These are phyloP conservation scores for Combretum micranthum DNA, from an alignment of 345 rosid genomes.

Conservation along the genomic window DNA sequence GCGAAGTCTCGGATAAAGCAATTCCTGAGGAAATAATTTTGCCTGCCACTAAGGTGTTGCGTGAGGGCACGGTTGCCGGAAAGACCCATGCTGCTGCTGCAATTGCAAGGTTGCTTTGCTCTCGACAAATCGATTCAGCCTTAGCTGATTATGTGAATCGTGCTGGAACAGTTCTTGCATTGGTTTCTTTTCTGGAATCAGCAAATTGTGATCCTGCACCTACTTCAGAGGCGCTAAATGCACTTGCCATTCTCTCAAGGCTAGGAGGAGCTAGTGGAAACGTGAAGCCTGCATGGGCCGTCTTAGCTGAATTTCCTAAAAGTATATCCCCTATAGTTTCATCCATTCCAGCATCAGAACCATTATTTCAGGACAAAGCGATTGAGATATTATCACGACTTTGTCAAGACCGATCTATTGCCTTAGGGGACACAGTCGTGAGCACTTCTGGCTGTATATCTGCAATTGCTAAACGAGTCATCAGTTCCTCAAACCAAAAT, in stretches of 20 bases:
- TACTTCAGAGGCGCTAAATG: constrained; percentile 79
- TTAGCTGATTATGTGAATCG: constrained; percentile 86
- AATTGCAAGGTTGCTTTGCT: constrained; percentile 76
- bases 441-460: constrained; percentile 58
- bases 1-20: constrained; percentile 71
- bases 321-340: constrained; percentile 77
- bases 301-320: constrained; percentile 74
- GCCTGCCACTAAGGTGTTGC: constrained; percentile 89
- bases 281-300: constrained; percentile 88
- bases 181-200: constrained; percentile 86
- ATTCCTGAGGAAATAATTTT: constrained; percentile 70
- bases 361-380: constrained; percentile 88
- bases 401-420: constrained; percentile 74
- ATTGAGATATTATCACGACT: constrained; percentile 84
- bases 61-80: constrained; percentile 85
- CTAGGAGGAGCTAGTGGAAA: constrained; percentile 43
- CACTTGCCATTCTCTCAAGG: constrained; percentile 87
- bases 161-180: constrained; percentile 86
- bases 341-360: constrained; percentile 64
- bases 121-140: constrained; percentile 52
- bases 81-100: constrained; percentile 98
- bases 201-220: constrained; percentile 62
- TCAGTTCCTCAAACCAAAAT: constrained; percentile 47
- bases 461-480: constrained; percentile 70
- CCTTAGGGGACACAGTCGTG: constrained; percentile 68